Evolutionary conservation across 2,329 filamentous ascomycete species (phyloP), one percentile per base, ranked within the genome.

Genomic region (Aspergillus ochraceus): DNA sequence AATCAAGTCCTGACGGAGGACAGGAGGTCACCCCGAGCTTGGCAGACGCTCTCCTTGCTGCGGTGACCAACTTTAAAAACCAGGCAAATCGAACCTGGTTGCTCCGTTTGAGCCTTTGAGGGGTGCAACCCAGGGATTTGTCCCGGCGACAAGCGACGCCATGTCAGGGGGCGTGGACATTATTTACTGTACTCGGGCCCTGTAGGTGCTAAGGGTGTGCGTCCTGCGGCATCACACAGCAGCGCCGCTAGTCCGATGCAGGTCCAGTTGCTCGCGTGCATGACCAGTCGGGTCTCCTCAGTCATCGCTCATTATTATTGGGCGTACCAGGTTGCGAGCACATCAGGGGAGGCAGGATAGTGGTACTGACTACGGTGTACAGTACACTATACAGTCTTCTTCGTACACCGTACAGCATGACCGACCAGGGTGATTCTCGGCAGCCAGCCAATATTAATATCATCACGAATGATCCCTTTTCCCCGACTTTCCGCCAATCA

Each of bases 181-280:
- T 61, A 58, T 57, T 59, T 42, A 42, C 36, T 36, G 11, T 36
- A 29, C 26, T 36, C 52, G 55, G 52, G 32, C 36, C 50, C n/a
- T 55, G 36, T 29, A 42, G 47, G 30, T 22, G 47, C 36, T 49
- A 39, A 47, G 36, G 45, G 49, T 53, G 56, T 54, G 49, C 45
- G 46, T 60, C 52, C 53, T 53, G 32, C 61, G 49, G 61, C 52
- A 54, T 58, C 42, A 57, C 53, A 58, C 59, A 32, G 55, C 61
- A 63, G 61, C 49, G 52, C 52, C 59, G 46, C 50, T 58, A 58
- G 52, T 36, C 55, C 54, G 55, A 55, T 62, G 60, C 60, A 62
- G 60, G 60, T 60, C 60, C 58, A 60, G 57, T 47, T 49, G 60
- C 58, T 57, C 57, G 60, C 57, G 54, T 62, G 60, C 60, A 62